These are phyloP conservation scores for Thuidium tamariscinum DNA, from an alignment of 225 moss, liverwort and hornwort genomes.

Conservation along the genomic window DNA sequence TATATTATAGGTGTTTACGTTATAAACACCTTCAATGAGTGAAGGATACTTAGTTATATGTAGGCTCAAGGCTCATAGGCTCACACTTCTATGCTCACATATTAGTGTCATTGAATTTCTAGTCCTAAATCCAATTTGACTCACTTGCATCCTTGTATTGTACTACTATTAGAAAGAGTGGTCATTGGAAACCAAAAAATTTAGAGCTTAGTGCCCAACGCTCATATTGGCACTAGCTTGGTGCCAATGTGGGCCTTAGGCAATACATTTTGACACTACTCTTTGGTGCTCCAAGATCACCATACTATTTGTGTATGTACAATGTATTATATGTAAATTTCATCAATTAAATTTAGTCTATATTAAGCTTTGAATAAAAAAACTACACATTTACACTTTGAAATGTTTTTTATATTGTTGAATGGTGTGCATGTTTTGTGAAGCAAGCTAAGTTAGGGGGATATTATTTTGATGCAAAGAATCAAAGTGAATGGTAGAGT, in stretches of 20 bases:
- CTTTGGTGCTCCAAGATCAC: fast-evolving
- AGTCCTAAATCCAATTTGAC: background rate
- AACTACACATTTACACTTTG: background rate
- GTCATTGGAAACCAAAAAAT: background rate
- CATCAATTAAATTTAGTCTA: background rate
- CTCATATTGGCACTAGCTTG: background rate
- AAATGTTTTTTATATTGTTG: background rate
- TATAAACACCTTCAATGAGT: too few relatives aligned
- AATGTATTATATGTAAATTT: background rate
- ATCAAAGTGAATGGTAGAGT: fast-evolving
- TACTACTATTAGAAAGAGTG: background rate
- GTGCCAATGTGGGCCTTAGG: background rate
- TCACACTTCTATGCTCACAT: too few relatives aligned
- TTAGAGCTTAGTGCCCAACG: background rate
- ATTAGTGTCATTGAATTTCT: background rate
- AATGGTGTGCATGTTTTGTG: background rate
- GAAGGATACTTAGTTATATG: too few relatives aligned
- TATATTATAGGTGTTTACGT: too few relatives aligned
- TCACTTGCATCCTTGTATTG: background rate
- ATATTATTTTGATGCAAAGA: fast-evolving
- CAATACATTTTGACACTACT: background rate
- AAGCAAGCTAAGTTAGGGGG: fast-evolving
- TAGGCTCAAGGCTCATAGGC: too few relatives aligned
- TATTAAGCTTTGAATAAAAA: background rate
- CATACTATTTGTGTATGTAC: background rate